Evolutionary conservation across 75 land plant species (phyloP), one percentile per base, ranked within the genome.

Genomic region (Picea glauca): DNA sequence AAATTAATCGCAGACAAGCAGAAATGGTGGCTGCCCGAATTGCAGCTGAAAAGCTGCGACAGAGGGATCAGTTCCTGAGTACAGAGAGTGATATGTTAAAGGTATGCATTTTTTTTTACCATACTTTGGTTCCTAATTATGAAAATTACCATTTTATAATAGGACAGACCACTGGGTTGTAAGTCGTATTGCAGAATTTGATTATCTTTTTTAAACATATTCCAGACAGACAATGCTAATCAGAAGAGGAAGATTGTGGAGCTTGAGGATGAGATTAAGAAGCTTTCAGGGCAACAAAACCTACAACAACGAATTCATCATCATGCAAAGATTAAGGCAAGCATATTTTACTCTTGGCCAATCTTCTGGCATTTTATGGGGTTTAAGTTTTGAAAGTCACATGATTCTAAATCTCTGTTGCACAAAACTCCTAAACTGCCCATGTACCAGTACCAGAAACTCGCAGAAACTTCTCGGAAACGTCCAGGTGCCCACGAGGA

Each of bases 321-420:
- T 82, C 99, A 98, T 88, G 91, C 98, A 18, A 98, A 98, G 78
- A 92, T 92, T 46, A 98, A 98, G 93, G 99, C 75, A 87, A 56
- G 83, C 13, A 26, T 20, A 62, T 80, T 58, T 66, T n/a, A 18
- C 58, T 60, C 40, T 46, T 56, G 13, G 21, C 58, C 11, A 75
- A 40, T 58, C n/a, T 77, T 23, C 65, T 80, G 35, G 40, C 65
- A 77, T 23, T 20, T 43, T 40, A 74, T 32, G 43, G 43, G 5
- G 43, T 40, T 40, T 40, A 40, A 40, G 0, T 4, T 40, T 40
- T 38, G 40, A 38, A 38, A 38, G 40, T 38, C 40, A 38, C 40
- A 38, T 26, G 26, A 26, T 26, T 26, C 26, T 26, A 26, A 26
- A 26, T 26, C 26, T 26, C 26, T 26, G 26, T 26, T 26, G 26